Evolutionary conservation across 116 monocot genomes (phyloP).

Genomic region (Papilionanthe hybrid): DNA sequence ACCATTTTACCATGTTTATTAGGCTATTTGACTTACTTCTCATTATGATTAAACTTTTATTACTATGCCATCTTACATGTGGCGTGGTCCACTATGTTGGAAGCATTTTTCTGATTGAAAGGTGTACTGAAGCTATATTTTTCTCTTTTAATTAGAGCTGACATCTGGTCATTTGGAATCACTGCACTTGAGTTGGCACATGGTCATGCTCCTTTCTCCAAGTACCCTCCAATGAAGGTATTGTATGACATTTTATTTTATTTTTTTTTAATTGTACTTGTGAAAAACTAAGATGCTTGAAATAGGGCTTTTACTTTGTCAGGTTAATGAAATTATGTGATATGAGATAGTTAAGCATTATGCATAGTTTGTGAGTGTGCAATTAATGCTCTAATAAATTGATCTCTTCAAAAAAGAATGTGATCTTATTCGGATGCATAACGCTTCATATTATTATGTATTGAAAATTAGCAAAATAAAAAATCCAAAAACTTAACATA

Average conservation of each 20-base stretch:
- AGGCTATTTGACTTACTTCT: not conserved
- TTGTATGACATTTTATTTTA: not conserved
- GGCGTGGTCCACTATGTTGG: not conserved
- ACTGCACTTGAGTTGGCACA: slow-evolving; percentile 67
- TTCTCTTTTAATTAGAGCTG: slow-evolving; percentile 33
- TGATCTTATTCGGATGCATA: not conserved
- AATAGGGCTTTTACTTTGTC: not conserved
- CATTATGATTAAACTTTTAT: not conserved
- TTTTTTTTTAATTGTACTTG: not conserved
- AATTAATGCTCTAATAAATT: not conserved
- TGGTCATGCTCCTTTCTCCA: slow-evolving; percentile 71
- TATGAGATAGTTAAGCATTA: not conserved
- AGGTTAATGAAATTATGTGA: not conserved
- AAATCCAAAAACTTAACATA: too few species aligned
- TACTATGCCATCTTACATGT: not conserved
- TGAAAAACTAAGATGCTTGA: not conserved
- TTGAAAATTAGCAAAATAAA: not conserved
- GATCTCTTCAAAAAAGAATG: not conserved
- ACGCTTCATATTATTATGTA: not conserved
- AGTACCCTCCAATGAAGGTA: slow-evolving; percentile 75
- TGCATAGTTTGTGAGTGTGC: not conserved
- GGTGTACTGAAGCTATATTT: not conserved
- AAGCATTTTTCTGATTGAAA: not conserved
- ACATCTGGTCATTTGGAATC: slow-evolving; percentile 79
- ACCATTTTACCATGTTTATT: not conserved